Conservation (phyloP, 441 rosid genomes). For the Brassica balearica region DNA sequence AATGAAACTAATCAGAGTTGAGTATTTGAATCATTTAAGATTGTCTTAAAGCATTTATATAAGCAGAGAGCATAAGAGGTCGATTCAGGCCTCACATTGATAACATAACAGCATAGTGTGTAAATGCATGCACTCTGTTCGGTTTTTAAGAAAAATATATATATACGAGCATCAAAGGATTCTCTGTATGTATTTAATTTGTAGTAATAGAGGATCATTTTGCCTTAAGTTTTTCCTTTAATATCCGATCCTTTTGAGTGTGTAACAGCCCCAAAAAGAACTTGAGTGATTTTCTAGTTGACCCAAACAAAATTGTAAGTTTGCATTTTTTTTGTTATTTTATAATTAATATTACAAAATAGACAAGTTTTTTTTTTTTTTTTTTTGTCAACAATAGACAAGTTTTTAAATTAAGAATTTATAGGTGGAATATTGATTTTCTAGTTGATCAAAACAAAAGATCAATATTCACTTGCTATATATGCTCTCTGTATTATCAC, state of each 20-base stretch:
- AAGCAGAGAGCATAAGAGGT: not conserved
- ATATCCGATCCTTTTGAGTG: not conserved
- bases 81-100: constrained; percentile 20
- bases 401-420: not conserved
- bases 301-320: not conserved
- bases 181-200: constrained; percentile 21
- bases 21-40: not conserved
- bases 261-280: constrained; percentile 1
- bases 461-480: not conserved
- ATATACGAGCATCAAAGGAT: not conserved
- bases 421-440: not conserved
- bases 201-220: not conserved
- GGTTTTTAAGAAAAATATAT: not conserved
- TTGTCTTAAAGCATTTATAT: constrained; percentile 1
- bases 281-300: not conserved
- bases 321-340: not conserved
- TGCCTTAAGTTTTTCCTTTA: not conserved
- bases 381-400: too few species aligned
- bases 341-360: not conserved
- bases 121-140: constrained; percentile 29
- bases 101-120: constrained; percentile 1
- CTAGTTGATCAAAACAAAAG: not conserved
- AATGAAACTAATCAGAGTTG: not conserved
- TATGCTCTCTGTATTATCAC: not conserved
- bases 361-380: not conserved